Evolutionary conservation across 75 land plant genomes (phyloP).

Genomic region (Larix kaempferi): DNA sequence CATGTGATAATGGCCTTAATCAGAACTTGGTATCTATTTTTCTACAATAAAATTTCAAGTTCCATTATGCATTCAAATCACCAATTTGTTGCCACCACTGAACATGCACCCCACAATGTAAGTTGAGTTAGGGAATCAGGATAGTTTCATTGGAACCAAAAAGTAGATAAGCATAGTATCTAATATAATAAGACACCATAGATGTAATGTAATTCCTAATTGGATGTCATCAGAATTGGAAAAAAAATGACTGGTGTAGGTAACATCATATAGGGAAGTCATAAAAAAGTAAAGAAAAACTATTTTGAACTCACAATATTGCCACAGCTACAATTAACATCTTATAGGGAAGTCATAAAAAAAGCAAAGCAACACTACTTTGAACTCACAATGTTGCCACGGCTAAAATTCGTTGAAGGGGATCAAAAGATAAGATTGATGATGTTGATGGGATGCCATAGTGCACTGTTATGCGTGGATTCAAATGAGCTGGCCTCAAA

Average conservation of each 20-base stretch:
- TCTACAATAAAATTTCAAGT: neutral
- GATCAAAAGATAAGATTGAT: slow-evolving; percentile 1
- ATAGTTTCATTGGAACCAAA: neutral
- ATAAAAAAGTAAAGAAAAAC: neutral
- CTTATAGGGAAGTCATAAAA: neutral
- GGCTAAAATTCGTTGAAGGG: slow-evolving; percentile 5
- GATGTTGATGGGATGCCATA: slow-evolving; percentile 12
- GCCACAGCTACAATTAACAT: slow-evolving; percentile 6
- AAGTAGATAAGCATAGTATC: neutral
- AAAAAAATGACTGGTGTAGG: neutral
- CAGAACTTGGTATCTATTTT: neutral
- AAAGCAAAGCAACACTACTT: neutral
- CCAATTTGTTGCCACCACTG: neutral
- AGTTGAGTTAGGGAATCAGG: neutral
- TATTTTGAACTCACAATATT: slow-evolving; percentile 2
- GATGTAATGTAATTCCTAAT: neutral
- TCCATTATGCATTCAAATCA: neutral
- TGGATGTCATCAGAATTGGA: neutral
- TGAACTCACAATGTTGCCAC: slow-evolving; percentile 11
- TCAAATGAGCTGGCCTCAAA: slow-evolving; percentile 4
- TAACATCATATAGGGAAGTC: neutral
- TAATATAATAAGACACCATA: neutral
- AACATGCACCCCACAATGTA: neutral
- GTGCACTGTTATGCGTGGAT: neutral
- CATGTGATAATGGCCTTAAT: neutral